phyloP scores from a whole-genome alignment of 805 yeast genomes.

The Spencermartinsiella europaea region DNA sequence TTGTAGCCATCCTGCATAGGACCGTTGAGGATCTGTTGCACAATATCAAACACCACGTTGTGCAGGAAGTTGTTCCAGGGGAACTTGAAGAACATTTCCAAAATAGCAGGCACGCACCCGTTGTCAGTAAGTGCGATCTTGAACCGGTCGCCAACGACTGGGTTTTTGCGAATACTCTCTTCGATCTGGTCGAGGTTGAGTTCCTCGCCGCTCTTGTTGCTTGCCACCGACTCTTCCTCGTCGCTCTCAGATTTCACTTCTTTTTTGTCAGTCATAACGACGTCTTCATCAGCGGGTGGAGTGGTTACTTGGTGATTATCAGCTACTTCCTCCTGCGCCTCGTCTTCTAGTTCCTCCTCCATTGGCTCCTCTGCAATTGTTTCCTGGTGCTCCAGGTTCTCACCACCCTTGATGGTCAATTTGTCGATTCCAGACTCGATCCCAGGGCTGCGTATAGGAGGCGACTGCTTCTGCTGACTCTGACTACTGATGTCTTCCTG shows the following conservation, averaged over 20 bases:
- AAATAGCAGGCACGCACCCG: constrained; percentile 59
- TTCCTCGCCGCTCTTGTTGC: constrained; percentile 21
- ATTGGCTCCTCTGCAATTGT: constrained; percentile 27
- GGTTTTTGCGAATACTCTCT: constrained; percentile 43
- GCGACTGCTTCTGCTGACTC: no score
- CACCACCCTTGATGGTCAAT: constrained; percentile 26
- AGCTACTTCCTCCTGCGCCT: no score
- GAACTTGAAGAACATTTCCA: constrained; percentile 69
- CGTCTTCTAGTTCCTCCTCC: constrained; percentile 15
- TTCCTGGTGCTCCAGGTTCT: constrained; percentile 15
- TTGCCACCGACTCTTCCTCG: constrained; percentile 3
- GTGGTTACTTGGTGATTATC: constrained; percentile 11
- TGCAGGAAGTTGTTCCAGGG: constrained; percentile 98
- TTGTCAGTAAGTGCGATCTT: constrained; percentile 79
- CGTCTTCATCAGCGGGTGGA: constrained; percentile 21
- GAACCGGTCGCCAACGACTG: constrained; percentile 82
- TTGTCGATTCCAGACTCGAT: constrained; percentile 20
- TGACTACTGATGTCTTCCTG: background rate
- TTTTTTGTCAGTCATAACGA: constrained; percentile 7
- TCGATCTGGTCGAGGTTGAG: constrained; percentile 32
- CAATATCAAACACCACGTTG: constrained; percentile 92
- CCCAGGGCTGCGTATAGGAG: no score
- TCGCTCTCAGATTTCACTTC: constrained; percentile 8
- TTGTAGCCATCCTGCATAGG: constrained; percentile 80
- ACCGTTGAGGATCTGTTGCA: constrained; percentile 92